Percentiles rank a stretch among this genome's conserved stretches.
Evolutionary conservation across 805 yeast species (phyloP).

Genomic region (Pichia exigua): DNA sequence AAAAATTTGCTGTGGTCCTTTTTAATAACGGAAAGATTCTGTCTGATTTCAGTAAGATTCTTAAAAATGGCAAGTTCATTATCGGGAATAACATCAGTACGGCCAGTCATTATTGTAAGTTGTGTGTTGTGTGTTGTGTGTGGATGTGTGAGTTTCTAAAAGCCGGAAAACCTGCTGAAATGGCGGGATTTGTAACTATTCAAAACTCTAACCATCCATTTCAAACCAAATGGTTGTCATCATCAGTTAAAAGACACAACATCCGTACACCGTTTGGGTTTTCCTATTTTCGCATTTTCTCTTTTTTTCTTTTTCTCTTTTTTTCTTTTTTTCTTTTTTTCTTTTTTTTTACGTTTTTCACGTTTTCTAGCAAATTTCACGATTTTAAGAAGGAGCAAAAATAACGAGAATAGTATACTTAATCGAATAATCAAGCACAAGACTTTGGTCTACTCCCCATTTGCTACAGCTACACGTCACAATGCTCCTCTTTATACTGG

Average conservation of each 20-base stretch:
- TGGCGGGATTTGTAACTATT: no score
- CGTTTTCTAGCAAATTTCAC: no score
- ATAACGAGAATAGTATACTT: no score
- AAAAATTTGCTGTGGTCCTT: conserved; percentile 58
- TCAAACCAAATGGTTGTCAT: no score
- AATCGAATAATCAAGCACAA: no score
- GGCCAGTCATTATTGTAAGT: conserved; percentile 1
- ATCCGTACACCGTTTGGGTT: no score
- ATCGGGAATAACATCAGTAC: conserved; percentile 24
- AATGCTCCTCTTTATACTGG: background rate
- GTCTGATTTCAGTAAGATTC: conserved; percentile 36
- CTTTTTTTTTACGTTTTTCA: no score
- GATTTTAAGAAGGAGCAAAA: no score
- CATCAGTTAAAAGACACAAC: no score
- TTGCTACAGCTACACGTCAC: background rate
- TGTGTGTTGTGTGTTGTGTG: background rate
- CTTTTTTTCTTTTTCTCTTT: background rate
- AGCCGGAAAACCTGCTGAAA: background rate
- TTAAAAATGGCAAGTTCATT: conserved; percentile 30
- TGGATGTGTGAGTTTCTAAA: background rate
- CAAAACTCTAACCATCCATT: no score
- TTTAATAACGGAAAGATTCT: conserved; percentile 39
- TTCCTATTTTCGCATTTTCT: background rate
- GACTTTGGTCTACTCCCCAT: no score
- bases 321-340: background rate